Evolutionary conservation across 108 stramenopile genomes (phyloP).

Genomic region (Aurantiochytrium sp.): DNA sequence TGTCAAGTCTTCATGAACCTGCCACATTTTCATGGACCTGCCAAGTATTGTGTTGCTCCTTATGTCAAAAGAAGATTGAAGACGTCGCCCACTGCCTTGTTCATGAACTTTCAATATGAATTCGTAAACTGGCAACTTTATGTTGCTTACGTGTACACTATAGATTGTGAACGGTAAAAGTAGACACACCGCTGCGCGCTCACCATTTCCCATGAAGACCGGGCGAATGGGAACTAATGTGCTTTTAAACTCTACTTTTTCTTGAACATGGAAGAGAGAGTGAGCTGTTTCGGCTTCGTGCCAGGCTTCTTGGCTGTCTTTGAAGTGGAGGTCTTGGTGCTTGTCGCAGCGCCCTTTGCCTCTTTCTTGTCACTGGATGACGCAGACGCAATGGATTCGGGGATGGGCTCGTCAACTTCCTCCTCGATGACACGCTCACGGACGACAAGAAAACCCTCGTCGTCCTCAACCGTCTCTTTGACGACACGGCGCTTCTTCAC

Average conservation of each 20-base stretch:
- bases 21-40: too few relatives aligned
- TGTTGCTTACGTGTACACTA: too few relatives aligned
- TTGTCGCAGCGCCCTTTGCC: neutral
- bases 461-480: neutral
- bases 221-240: too few relatives aligned
- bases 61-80: too few relatives aligned
- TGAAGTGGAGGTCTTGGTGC: neutral
- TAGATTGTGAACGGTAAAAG: too few relatives aligned
- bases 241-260: neutral
- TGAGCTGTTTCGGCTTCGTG: neutral
- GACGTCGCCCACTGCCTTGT: too few relatives aligned
- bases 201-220: too few relatives aligned
- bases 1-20: too few relatives aligned
- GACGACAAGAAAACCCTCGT: neutral
- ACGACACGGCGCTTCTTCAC: neutral
- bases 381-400: neutral
- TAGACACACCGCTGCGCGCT: too few relatives aligned
- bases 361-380: neutral
- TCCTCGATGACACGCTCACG: neutral
- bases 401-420: neutral
- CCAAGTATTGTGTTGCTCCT: too few relatives aligned
- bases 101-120: too few relatives aligned
- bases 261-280: neutral
- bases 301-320: neutral
- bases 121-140: too few relatives aligned